These are phyloP conservation scores for Cordia subcordata DNA, from an alignment of 257 asterid genomes.

Conservation along the genomic window DNA sequence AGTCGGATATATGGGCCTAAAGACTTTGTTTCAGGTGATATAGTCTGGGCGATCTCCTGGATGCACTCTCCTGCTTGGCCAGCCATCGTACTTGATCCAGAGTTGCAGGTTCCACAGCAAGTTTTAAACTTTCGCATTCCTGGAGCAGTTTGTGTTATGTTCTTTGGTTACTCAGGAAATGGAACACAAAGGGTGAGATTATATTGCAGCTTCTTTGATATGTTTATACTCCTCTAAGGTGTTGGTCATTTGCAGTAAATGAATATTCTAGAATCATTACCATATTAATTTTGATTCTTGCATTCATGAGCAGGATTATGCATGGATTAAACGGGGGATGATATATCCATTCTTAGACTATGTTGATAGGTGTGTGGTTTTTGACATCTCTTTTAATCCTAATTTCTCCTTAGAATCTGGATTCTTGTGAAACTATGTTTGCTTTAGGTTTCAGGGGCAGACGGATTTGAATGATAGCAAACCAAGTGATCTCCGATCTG, in stretches of 20 bases:
- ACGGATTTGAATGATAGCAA: conserved; percentile 72
- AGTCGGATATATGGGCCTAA: conserved; percentile 24
- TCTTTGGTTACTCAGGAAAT: conserved; percentile 95
- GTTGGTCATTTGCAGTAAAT: conserved; percentile 4
- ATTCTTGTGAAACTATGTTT: conserved; percentile 27
- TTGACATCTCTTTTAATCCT: conserved; percentile 10
- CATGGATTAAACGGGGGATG: conserved; percentile 89
- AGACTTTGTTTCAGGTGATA: conserved; percentile 70
- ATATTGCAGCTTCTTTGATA: not conserved
- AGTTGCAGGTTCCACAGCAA: conserved; percentile 74
- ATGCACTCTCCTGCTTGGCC: conserved; percentile 93
- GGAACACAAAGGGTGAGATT: conserved; percentile 90
- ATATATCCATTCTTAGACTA: conserved; percentile 86
- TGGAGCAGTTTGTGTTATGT: conserved; percentile 83
- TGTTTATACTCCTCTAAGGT: not conserved
- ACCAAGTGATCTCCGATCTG: conserved; percentile 77
- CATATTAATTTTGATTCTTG: conserved; percentile 22
- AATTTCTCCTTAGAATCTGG: conserved; percentile 7
- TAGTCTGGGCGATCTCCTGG: conserved; percentile 97
- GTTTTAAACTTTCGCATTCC: conserved; percentile 61
- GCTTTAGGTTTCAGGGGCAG: conserved; percentile 93
- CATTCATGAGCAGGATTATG: conserved; percentile 74
- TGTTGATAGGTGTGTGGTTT: conserved; percentile 69
- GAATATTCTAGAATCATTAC: conserved; percentile 2
- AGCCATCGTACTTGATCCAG: conserved; percentile 81